These are phyloP conservation scores for Dendrocalamus latiflorus DNA, from an alignment of 202 grass and related monocot species.

Conservation along the genomic window DNA sequence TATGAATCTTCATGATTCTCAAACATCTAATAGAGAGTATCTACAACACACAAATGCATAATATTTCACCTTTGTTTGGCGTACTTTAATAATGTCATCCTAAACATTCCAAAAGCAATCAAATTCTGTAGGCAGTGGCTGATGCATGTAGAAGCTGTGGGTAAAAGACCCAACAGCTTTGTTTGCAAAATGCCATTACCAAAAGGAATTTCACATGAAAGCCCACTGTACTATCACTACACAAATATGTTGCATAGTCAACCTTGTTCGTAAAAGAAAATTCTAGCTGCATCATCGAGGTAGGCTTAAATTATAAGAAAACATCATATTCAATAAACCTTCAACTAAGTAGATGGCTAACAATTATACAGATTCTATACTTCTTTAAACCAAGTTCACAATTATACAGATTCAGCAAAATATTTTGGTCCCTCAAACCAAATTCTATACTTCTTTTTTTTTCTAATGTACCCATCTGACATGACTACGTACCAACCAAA, in stretches of 20 bases:
- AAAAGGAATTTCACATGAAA: background rate
- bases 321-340: background rate
- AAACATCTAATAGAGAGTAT: background rate
- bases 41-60: background rate
- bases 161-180: background rate
- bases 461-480: slow-evolving; percentile 6
- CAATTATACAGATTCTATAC: slow-evolving; percentile 1
- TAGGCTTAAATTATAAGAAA: slow-evolving; percentile 22
- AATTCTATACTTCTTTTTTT: background rate
- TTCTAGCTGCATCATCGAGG: background rate
- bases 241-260: background rate
- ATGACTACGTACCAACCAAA: slow-evolving; percentile 34
- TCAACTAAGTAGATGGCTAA: background rate
- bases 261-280: background rate
- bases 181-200: background rate
- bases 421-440: background rate
- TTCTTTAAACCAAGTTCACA: too few relatives aligned
- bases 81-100: background rate
- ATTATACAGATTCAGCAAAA: background rate
- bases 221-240: background rate
- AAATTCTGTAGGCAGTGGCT: background rate
- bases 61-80: background rate
- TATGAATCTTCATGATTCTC: slow-evolving; percentile 10
- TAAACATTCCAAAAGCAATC: background rate
- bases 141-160: background rate